phyloP scores from a whole-genome alignment of 306 rosid species.

The Psophocarpus tetragonolobus region DNA sequence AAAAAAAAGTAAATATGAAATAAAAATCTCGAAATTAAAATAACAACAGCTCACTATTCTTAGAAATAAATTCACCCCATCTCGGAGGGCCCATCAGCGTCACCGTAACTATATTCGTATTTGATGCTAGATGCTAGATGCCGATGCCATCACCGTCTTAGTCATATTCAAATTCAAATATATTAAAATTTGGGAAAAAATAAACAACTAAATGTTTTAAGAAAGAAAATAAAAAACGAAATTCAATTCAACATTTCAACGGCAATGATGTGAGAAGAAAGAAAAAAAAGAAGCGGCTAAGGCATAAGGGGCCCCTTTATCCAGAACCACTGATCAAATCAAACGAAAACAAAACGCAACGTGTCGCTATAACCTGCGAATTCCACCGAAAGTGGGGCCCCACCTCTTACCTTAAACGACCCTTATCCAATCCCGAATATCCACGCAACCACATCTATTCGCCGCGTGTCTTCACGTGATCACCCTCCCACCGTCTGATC shows the following conservation, averaged over 20 bases:
- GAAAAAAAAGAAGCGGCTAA: neutral
- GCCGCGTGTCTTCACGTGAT: neutral
- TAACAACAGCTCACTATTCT: too few relatives aligned
- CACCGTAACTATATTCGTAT: too few relatives aligned
- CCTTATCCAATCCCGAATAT: conserved; percentile 28
- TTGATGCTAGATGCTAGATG: neutral
- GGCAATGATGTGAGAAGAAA: conserved; percentile 24
- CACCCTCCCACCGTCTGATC: conserved; percentile 29
- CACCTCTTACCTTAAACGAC: neutral
- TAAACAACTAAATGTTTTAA: neutral
- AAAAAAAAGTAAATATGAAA: too few relatives aligned
- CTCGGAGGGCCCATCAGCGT: too few relatives aligned
- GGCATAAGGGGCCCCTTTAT: neutral
- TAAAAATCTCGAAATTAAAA: too few relatives aligned
- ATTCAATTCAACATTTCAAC: neutral
- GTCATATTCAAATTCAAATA: neutral
- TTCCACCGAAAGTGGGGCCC: conserved; percentile 14
- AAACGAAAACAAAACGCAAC: neutral
- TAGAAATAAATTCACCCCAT: too few relatives aligned
- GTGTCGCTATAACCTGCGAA: conserved; percentile 1
- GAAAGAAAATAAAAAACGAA: neutral
- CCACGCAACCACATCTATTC: neutral
- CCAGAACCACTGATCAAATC: conserved; percentile 16
- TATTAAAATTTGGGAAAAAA: neutral
- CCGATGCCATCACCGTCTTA: too few relatives aligned